These are phyloP conservation scores for Podaxis sp. DNA, from an alignment of 768 basidiomycete species.

Conservation along the genomic window DNA sequence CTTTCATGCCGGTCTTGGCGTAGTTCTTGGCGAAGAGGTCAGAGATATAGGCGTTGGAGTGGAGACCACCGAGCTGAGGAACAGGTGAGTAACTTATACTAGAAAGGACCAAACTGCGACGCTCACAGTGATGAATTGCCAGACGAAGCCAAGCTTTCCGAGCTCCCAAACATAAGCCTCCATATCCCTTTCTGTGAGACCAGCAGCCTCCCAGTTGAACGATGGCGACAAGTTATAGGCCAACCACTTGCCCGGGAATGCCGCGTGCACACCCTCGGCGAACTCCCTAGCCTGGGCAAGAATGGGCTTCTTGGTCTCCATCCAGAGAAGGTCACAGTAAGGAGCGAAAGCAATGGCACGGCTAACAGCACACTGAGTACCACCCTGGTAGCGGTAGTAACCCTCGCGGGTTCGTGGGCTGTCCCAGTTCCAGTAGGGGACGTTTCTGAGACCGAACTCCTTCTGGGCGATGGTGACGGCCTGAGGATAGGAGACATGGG, in stretches of 20 bases:
- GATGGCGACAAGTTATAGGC: constrained; percentile 95
- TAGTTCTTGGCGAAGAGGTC: constrained; percentile 88
- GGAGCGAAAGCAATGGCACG: constrained; percentile 92
- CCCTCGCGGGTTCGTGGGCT: constrained; percentile 92
- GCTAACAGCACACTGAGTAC: constrained; percentile 91
- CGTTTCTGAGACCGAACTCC: constrained; percentile 68
- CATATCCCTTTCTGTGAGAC: constrained; percentile 84
- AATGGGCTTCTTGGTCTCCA: constrained; percentile 97
- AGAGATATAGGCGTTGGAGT: constrained; percentile 96
- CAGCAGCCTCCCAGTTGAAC: constrained; percentile 94
- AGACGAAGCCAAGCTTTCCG: constrained; percentile 94
- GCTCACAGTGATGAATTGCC: constrained; percentile 97
- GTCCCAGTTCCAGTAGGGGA: constrained; percentile 96
- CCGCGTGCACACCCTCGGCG: constrained; percentile 81
- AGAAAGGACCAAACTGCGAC: background rate
- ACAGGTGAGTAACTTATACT: background rate
- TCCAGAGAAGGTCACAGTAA: constrained; percentile 90
- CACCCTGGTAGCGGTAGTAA: constrained; percentile 96
- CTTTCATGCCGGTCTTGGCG: constrained; percentile 97
- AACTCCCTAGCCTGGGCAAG: constrained; percentile 90
- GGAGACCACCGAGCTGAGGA: constrained; percentile 85
- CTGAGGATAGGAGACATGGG: constrained; percentile 64
- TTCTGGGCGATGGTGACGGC: constrained; percentile 76
- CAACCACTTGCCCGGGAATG: constrained; percentile 88
- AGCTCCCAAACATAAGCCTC: constrained; percentile 88